A percentile compares a stretch with the other conserved stretches of the same genome.
Evolutionary conservation across 805 yeast species (phyloP).

Genomic region (Schwanniomyces pseudopolymorphus): DNA sequence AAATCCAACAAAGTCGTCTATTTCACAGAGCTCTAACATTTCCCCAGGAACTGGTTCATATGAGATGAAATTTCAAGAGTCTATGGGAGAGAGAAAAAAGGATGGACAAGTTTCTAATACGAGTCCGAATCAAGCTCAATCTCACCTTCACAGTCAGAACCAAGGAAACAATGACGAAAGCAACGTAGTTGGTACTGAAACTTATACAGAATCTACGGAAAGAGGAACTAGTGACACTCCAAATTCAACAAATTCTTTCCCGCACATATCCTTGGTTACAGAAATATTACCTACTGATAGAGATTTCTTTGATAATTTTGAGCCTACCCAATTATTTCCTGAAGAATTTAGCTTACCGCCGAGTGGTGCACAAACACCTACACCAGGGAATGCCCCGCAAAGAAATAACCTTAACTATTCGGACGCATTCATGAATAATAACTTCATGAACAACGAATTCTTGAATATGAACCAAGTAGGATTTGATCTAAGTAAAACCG

Average conservation of each 20-base stretch:
- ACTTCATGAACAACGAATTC: slow-evolving; percentile 41
- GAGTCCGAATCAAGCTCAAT: background rate
- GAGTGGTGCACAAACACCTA: slow-evolving; percentile 38
- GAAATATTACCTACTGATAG: slow-evolving; percentile 48
- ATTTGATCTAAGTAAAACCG: slow-evolving; percentile 21
- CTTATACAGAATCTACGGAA: slow-evolving; percentile 1
- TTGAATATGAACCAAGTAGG: slow-evolving; percentile 44
- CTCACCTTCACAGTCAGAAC: background rate
- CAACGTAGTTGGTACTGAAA: background rate
- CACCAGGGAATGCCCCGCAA: background rate
- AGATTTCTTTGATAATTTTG: slow-evolving; percentile 50
- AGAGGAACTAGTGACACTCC: slow-evolving; percentile 1
- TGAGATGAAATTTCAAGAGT: background rate
- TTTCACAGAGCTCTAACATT: slow-evolving; percentile 18
- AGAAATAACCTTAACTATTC: slow-evolving; percentile 7
- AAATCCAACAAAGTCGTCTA: slow-evolving; percentile 1
- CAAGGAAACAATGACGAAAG: background rate
- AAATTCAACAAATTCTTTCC: slow-evolving; percentile 38
- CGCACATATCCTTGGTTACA: slow-evolving; percentile 57
- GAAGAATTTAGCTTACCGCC: slow-evolving; percentile 34
- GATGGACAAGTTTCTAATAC: background rate
- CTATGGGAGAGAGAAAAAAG: background rate
- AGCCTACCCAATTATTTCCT: slow-evolving; percentile 59
- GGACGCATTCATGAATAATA: slow-evolving; percentile 32
- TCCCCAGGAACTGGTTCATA: slow-evolving; percentile 28